Evolutionary conservation across 805 yeast genomes (phyloP).

Genomic region (Candida maesae): DNA sequence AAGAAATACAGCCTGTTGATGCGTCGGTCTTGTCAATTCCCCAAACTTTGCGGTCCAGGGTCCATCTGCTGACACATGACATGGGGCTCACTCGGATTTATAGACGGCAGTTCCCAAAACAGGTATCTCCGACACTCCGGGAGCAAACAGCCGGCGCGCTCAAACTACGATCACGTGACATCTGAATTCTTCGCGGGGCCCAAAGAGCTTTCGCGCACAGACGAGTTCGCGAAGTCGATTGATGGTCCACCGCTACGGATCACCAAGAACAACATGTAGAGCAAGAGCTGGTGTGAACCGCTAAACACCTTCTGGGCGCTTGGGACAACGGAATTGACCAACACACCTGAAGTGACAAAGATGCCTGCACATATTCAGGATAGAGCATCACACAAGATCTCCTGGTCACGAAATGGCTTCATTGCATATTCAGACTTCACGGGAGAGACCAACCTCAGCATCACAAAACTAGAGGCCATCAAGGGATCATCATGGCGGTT

Average conservation of each 20-base stretch:
- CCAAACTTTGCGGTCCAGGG: too few relatives aligned
- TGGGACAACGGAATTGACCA: neutral
- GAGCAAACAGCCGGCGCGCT: too few relatives aligned
- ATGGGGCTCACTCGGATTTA: too few relatives aligned
- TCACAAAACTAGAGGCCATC: conserved; percentile 45
- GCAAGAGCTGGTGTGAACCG: too few relatives aligned
- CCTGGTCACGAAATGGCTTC: conserved; percentile 83
- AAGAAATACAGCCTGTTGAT: too few relatives aligned
- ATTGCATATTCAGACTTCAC: conserved; percentile 61
- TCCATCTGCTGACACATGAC: too few relatives aligned
- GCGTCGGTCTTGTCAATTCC: too few relatives aligned
- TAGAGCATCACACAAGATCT: conserved; percentile 11
- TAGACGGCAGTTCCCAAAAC: neutral
- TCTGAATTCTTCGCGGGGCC: too few relatives aligned
- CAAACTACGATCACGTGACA: too few relatives aligned
- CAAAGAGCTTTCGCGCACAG: neutral
- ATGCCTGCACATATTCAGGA: neutral
- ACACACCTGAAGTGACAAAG: neutral
- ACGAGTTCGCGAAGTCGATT: neutral
- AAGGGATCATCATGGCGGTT: conserved; percentile 81
- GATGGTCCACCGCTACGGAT: neutral
- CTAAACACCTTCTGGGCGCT: too few relatives aligned
- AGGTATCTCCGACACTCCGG: neutral
- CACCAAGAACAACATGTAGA: neutral
- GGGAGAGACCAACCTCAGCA: conserved; percentile 31